These are phyloP conservation scores for Raphanus raphanistrum DNA, from an alignment of 345 rosid genomes.

Conservation along the genomic window DNA sequence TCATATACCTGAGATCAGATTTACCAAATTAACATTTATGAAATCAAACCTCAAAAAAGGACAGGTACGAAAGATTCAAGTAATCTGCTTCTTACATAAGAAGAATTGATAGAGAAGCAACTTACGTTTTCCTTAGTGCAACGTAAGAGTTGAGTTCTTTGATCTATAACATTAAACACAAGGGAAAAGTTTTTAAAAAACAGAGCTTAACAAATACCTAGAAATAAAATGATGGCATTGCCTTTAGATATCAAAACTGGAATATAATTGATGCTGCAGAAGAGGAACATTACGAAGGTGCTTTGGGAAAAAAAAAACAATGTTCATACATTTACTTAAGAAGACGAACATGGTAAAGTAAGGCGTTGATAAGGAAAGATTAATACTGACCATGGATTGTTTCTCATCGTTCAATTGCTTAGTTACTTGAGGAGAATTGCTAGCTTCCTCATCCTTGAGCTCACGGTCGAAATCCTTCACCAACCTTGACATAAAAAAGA, in stretches of 20 bases:
- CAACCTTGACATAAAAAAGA: slow-evolving; percentile 57
- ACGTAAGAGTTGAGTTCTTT: slow-evolving; percentile 95
- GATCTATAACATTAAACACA: slow-evolving; percentile 55
- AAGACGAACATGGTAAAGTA: neutral
- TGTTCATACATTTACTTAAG: neutral
- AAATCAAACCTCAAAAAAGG: neutral
- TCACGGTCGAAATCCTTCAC: slow-evolving; percentile 73
- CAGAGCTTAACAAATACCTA: neutral
- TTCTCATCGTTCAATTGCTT: slow-evolving; percentile 93
- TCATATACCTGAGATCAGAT: slow-evolving; percentile 63
- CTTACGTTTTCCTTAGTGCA: slow-evolving; percentile 93
- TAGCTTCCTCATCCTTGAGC: slow-evolving; percentile 50
- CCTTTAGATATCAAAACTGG: neutral
- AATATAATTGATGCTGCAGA: neutral
- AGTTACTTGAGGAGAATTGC: slow-evolving; percentile 75
- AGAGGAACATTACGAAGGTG: neutral
- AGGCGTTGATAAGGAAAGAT: neutral
- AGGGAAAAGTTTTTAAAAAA: slow-evolving; percentile 4
- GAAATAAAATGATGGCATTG: too few species aligned
- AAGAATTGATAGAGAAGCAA: neutral
- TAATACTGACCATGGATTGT: slow-evolving; percentile 80
- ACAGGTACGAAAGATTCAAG: slow-evolving; percentile 2
- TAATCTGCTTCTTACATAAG: neutral
- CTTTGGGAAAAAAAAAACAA: neutral
- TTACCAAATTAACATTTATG: slow-evolving; percentile 23